Base-by-base conservation (phyloP, 2,329 filamentous ascomycete genomes). In the Ustulina deusta region DNA sequence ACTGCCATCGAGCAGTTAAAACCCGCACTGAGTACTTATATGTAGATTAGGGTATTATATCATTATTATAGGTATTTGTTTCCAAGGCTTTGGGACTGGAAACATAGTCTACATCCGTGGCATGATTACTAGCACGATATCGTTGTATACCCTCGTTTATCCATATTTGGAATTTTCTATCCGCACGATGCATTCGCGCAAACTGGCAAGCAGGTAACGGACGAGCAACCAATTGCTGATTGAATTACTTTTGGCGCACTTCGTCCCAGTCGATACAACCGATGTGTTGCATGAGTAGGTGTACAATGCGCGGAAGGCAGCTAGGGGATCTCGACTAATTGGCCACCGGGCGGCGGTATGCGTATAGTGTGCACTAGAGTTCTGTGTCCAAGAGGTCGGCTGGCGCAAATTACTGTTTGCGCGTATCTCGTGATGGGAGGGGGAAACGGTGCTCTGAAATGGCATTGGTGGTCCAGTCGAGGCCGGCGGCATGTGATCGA, bases 401-500 rank as follows among this genome's bases (percentile, higher is more conserved):
- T 65, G 61, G 60, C 48, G 58, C 58, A 63, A 56, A 65, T 68
- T 68, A 66, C 55, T 65, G 59, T 61, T 69, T 57, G 54, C 59
- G 66, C 22, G 32, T 38, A 56, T 69, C 65, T 51, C 60, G 62
- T 64, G 64, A 67, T 57, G 51, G 46, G 38, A 61, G 44, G 57
- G 51, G 38, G 32, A n/a, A 59, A 57, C 42, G 48, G 59, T 25
- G 46, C 57, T 65, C 13, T 61, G 68, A 44, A 42, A 56, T 57
- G 60, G 63, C 60, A 70, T 69, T 70, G 68, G 68, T 66, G 58
- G 46, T 56, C 55, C 57, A 65, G 66, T 64, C 61, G 63, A 66
- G 61, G 60, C 42, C 56, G 38, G 63, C 56, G 66, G 57, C 69
- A 70, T 70, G 69, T 70, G 69, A 70, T 66, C 57, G 63, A 56